These are phyloP conservation scores for Lachnellula suecica DNA, from an alignment of 2,329 filamentous ascomycete species.

Conservation along the genomic window DNA sequence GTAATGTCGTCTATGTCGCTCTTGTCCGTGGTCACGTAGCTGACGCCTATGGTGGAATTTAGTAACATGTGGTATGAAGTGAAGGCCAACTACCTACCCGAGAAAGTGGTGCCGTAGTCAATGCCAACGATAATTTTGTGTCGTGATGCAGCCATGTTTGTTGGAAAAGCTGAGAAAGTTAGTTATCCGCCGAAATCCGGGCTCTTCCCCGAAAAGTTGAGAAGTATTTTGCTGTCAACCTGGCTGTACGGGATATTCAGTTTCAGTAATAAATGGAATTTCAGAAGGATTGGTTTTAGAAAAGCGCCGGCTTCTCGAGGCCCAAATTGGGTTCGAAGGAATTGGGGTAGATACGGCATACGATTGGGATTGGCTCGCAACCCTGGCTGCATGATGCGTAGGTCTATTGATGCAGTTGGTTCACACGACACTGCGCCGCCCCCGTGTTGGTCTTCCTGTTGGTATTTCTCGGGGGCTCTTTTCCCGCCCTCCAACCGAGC, in stretches of 20 bases:
- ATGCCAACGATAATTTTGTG: constrained; percentile 28
- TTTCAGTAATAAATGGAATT: too few species aligned
- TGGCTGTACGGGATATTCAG: too few species aligned
- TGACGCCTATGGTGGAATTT: constrained; percentile 5
- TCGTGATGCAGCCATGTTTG: neutral
- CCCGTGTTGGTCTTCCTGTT: neutral
- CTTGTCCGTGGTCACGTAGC: constrained; percentile 16
- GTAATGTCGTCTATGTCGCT: constrained; percentile 18
- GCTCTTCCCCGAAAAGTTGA: too few species aligned
- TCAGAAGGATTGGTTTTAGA: too few species aligned
- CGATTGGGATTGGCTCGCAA: neutral
- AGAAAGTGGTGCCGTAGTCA: constrained; percentile 28
- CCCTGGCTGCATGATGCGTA: neutral
- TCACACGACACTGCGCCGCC: neutral
- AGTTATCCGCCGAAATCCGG: too few species aligned
- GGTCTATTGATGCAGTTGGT: neutral
- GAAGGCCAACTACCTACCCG: constrained; percentile 11
- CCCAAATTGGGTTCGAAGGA: neutral
- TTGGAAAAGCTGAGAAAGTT: neutral
- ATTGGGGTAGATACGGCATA: neutral
- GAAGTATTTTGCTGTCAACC: too few species aligned
- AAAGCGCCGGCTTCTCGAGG: neutral
- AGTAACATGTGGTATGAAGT: neutral
- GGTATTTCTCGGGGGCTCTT: neutral
- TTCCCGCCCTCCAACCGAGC: neutral